Conservation (phyloP, 2,329 filamentous ascomycete genomes). For the Leptographium flavum region DNA sequence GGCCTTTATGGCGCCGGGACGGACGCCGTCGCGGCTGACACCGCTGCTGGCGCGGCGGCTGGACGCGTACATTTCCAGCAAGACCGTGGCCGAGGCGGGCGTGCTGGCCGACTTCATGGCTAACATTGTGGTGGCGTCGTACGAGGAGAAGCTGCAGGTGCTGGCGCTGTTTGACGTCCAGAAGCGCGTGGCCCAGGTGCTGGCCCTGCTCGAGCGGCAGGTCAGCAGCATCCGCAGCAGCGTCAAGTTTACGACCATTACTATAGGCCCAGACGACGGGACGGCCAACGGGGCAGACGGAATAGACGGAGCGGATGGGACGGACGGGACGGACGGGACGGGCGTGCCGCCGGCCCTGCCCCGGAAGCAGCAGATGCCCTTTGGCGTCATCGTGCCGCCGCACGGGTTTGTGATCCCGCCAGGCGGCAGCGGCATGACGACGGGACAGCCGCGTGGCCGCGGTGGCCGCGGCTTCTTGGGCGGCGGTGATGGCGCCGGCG, state of each 20-base stretch:
- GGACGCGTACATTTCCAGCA: constrained; percentile 74
- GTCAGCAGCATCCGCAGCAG: constrained; percentile 74
- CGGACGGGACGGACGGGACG: too few relatives aligned
- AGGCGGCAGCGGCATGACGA: constrained; percentile 20
- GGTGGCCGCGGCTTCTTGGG: constrained; percentile 14
- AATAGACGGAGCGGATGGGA: too few relatives aligned
- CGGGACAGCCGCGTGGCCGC: constrained; percentile 13
- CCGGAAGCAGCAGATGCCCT: constrained; percentile 1
- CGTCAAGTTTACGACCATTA: constrained; percentile 70
- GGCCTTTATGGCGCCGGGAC: constrained; percentile 62
- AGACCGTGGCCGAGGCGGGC: constrained; percentile 70
- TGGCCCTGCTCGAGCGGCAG: constrained; percentile 72
- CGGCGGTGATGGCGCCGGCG: constrained; percentile 9
- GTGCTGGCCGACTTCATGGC: constrained; percentile 91
- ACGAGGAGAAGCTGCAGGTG: constrained; percentile 83
- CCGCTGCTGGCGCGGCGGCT: constrained; percentile 76
- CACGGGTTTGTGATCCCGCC: constrained; percentile 10
- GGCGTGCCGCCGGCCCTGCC: too few relatives aligned
- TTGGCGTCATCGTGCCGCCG: constrained; percentile 8
- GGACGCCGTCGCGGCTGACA: constrained; percentile 51
- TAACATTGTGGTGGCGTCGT: constrained; percentile 72
- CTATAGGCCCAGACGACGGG: constrained; percentile 44
- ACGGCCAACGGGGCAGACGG: too few relatives aligned
- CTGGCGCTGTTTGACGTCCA: constrained; percentile 69
- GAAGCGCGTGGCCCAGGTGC: constrained; percentile 64